Conservation (phyloP, 164 flowering plant genomes). For the Dillenia suffruticosa region DNA sequence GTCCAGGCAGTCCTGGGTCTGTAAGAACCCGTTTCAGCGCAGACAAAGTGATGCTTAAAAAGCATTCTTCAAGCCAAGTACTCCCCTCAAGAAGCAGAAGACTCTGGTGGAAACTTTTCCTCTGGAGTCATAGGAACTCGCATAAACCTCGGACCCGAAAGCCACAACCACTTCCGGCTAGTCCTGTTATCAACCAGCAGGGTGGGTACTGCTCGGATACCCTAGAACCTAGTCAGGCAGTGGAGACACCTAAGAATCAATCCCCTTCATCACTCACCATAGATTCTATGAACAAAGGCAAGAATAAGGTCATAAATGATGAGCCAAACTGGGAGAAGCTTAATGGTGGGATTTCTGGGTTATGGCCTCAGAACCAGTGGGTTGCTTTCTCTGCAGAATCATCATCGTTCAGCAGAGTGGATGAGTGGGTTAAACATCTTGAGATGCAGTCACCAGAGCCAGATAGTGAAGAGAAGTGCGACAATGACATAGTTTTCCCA, state of each 20-base stretch:
- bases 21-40: slow-evolving; percentile 57
- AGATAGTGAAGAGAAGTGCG: slow-evolving; percentile 17
- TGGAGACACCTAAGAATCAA: slow-evolving; percentile 21
- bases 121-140: slow-evolving; percentile 88
- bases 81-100: slow-evolving; percentile 79
- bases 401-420: slow-evolving; percentile 54
- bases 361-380: slow-evolving; percentile 86
- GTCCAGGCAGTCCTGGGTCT: slow-evolving; percentile 52
- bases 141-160: slow-evolving; percentile 26
- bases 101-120: slow-evolving; percentile 93
- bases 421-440: slow-evolving; percentile 79
- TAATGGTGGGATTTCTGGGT: slow-evolving; percentile 34
- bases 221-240: slow-evolving; percentile 41
- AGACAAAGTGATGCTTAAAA: slow-evolving; percentile 85
- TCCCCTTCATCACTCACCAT: slow-evolving; percentile 43
- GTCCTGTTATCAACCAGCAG: slow-evolving; percentile 35
- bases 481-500: slow-evolving; percentile 32
- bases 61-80: slow-evolving; percentile 82
- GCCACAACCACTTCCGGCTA: slow-evolving; percentile 10
- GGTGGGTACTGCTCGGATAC: slow-evolving; percentile 88
- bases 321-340: slow-evolving; percentile 24
- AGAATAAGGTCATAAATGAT: slow-evolving; percentile 7
- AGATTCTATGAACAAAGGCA: slow-evolving; percentile 21
- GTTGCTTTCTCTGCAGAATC: slow-evolving; percentile 72
- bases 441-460: slow-evolving; percentile 20